A percentile compares a stretch with the other conserved stretches of the same genome.
phyloP scores from a whole-genome alignment of 2,329 filamentous ascomycete genomes.

The Pseudocercospora cruenta region DNA sequence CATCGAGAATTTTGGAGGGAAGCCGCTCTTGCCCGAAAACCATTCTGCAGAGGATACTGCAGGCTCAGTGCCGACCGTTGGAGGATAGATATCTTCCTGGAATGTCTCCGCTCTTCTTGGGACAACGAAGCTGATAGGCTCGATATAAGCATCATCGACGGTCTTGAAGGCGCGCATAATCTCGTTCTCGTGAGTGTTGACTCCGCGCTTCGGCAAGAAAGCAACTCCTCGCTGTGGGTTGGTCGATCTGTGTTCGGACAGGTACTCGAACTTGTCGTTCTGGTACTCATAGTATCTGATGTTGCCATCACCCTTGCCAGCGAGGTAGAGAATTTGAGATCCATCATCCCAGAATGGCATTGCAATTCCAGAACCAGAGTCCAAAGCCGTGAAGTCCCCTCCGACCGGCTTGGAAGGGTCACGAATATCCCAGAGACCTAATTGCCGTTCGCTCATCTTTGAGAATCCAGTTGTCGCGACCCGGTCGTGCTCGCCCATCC shows the following conservation, averaged over 20 bases:
- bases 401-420: conserved; percentile 79
- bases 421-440: conserved; percentile 93
- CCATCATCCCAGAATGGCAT: conserved; percentile 99
- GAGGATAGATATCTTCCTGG: conserved; percentile 96
- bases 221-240: conserved; percentile 94
- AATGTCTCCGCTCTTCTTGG: conserved; percentile 91
- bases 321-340: conserved; percentile 91
- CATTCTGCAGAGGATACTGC: conserved; percentile 81
- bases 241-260: conserved; percentile 95
- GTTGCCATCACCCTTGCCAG: conserved; percentile 97
- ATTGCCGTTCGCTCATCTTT: conserved; percentile 95
- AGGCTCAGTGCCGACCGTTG: conserved; percentile 76
- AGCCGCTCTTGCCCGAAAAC: conserved; percentile 75
- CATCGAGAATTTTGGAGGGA: conserved; percentile 90
- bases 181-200: conserved; percentile 96
- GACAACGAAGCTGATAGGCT: conserved; percentile 97
- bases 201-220: conserved; percentile 90
- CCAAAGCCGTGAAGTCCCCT: conserved; percentile 78
- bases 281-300: conserved; percentile 99
- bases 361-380: conserved; percentile 95
- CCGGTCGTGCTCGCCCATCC: conserved; percentile 96
- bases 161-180: conserved; percentile 97
- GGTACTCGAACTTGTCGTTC: conserved; percentile 97
- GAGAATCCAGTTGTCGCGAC: conserved; percentile 97
- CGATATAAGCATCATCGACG: conserved; percentile 89